Percentiles rank a stretch among this genome's conserved stretches.
Evolutionary conservation across 345 rosid species (phyloP).

Genomic region (Passiflora organensis): DNA sequence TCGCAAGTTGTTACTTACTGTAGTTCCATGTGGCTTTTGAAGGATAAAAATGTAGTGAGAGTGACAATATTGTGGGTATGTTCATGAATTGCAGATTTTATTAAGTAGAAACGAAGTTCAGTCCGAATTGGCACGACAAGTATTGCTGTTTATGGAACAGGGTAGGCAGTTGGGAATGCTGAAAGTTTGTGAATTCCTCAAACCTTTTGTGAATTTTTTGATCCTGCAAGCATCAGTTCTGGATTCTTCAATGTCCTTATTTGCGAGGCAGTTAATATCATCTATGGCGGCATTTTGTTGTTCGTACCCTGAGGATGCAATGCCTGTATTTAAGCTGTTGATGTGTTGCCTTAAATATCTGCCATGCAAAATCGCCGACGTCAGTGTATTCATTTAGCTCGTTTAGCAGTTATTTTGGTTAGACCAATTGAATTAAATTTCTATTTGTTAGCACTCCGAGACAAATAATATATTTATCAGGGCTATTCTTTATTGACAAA

Average conservation of each 20-base stretch:
- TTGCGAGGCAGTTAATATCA: conserved; percentile 53
- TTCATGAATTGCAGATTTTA: conserved; percentile 51
- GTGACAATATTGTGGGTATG: conserved; percentile 3
- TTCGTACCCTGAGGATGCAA: conserved; percentile 49
- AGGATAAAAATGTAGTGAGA: neutral
- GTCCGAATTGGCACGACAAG: conserved; percentile 62
- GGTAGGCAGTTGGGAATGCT: conserved; percentile 44
- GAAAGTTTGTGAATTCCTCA: conserved; percentile 68
- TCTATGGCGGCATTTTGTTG: conserved; percentile 76
- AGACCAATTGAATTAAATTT: neutral
- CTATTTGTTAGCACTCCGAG: neutral
- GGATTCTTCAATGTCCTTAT: conserved; percentile 37
- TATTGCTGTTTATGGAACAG: conserved; percentile 54
- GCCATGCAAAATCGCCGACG: conserved; percentile 43
- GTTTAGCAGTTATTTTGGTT: conserved; percentile 1
- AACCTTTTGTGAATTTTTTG: conserved; percentile 57
- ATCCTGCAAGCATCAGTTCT: conserved; percentile 45
- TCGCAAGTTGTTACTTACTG: too few relatives aligned
- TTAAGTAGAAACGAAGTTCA: conserved; percentile 54
- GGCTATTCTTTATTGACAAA: conserved; percentile 17
- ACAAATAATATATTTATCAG: conserved; percentile 6
- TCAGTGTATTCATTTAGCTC: conserved; percentile 25
- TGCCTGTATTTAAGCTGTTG: conserved; percentile 59
- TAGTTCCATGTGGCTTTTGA: too few relatives aligned
- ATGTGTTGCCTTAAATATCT: conserved; percentile 46